Evolutionary conservation across 768 basidiomycete species (phyloP).

Genomic region (Fistulinella prunicolor): DNA sequence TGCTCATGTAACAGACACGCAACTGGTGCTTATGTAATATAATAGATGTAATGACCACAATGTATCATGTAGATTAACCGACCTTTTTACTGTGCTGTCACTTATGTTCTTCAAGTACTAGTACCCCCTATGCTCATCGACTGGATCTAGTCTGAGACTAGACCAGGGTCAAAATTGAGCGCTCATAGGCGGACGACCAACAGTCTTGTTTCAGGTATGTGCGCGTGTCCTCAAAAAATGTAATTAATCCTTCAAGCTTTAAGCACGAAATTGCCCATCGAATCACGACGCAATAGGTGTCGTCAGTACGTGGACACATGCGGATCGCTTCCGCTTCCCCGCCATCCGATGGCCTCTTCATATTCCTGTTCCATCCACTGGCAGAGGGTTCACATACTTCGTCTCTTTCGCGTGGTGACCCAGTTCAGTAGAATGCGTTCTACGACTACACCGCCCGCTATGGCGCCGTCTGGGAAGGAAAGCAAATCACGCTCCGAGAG

Average conservation of each 20-base stretch:
- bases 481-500: conserved; percentile 71
- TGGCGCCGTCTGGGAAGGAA: conserved; percentile 83
- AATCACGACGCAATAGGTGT: too few species aligned
- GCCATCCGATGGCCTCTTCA: conserved; percentile 72
- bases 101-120: too few species aligned
- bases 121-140: too few species aligned
- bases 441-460: conserved; percentile 93
- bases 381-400: conserved; percentile 48
- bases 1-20: too few species aligned
- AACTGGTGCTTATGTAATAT: too few species aligned
- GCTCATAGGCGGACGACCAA: conserved; percentile 60
- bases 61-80: too few species aligned
- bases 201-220: conserved; percentile 59
- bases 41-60: too few species aligned
- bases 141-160: too few species aligned
- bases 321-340: conserved; percentile 62
- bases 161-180: conserved; percentile 74
- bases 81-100: too few species aligned
- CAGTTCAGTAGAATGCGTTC: conserved; percentile 61
- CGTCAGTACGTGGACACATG: conserved; percentile 70
- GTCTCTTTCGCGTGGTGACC: conserved; percentile 70
- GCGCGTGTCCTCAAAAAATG: too few species aligned
- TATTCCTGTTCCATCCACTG: conserved; percentile 52
- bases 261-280: too few species aligned
- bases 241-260: too few species aligned